phyloP scores from a whole-genome alignment of 176 grass and related monocot genomes.

The Cocos nucifera region DNA sequence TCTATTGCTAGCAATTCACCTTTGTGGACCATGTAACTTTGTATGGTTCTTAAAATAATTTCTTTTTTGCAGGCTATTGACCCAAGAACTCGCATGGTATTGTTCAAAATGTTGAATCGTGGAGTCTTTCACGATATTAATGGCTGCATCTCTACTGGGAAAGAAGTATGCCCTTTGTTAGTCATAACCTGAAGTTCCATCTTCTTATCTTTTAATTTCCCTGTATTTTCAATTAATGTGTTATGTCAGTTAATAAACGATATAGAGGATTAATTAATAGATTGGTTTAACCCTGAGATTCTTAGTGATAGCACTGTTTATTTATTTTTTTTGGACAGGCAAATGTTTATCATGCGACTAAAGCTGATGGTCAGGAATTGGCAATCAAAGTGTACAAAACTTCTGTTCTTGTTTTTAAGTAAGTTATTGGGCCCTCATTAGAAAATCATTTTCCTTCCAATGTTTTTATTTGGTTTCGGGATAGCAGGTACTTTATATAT shows the following conservation, averaged over 20 bases:
- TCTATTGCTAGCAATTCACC: no score
- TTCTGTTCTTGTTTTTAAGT: slow-evolving; percentile 99
- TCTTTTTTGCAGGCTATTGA: slow-evolving; percentile 72
- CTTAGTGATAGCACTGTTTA: background rate
- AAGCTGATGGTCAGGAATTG: slow-evolving; percentile 68
- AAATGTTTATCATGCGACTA: slow-evolving; percentile 98
- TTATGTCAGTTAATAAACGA: no score
- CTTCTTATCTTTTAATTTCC: no score
- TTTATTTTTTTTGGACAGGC: slow-evolving; percentile 36
- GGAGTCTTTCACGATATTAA: slow-evolving; percentile 82
- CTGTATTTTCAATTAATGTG: no score
- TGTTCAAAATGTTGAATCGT: slow-evolving; percentile 95
- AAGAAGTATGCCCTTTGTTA: slow-evolving; percentile 54
- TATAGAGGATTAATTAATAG: no score
- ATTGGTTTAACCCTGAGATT: no score
- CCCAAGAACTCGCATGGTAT: slow-evolving; percentile 87
- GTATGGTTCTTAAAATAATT: background rate
- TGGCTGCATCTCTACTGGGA: slow-evolving; percentile 97
- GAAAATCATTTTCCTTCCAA: no score
- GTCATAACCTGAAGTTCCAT: slow-evolving; percentile 3
- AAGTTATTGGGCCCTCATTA: slow-evolving; percentile 14
- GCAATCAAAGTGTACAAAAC: slow-evolving; percentile 98
- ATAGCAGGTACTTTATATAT: no score
- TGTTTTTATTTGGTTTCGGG: no score
- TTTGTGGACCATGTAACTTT: background rate